A percentile compares a stretch with the other conserved stretches of the same genome.
Conservation (phyloP, 148 eudicot genomes). For the Fallopia convolvulus region DNA sequence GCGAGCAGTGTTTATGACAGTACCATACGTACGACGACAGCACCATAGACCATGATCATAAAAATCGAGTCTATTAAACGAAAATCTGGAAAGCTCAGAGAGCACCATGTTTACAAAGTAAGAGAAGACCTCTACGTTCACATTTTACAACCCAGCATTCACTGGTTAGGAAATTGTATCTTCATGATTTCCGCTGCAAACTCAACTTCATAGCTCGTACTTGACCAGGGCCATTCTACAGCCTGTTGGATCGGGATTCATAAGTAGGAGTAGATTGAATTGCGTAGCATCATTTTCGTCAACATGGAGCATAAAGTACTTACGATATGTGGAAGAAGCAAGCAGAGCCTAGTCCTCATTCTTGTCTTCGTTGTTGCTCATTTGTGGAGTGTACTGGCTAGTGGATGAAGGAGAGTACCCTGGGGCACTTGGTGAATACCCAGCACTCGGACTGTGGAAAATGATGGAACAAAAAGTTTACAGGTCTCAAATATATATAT, state of each 20-base stretch:
- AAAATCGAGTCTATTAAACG: not conserved
- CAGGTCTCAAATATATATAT: not conserved
- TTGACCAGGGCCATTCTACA: not conserved
- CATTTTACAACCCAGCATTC: not conserved
- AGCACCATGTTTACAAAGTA: not conserved
- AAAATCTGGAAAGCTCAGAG: not conserved
- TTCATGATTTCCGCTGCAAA: not conserved
- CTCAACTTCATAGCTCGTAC: not conserved
- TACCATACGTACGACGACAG: not conserved
- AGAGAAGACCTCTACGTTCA: not conserved
- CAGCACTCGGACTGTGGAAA: slow-evolving; percentile 36
- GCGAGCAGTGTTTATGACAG: not conserved
- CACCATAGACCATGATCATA: not conserved
- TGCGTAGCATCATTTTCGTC: not conserved
- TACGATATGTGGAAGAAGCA: not conserved
- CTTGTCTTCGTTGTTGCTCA: slow-evolving; percentile 27
- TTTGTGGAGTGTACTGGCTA: slow-evolving; percentile 37
- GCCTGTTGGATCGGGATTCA: not conserved
- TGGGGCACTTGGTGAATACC: slow-evolving; percentile 40
- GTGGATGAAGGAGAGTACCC: slow-evolving; percentile 41
- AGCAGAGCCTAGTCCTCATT: not conserved
- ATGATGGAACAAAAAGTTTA: not conserved
- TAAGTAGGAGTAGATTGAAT: not conserved
- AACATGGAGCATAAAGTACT: not conserved
- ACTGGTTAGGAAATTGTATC: not conserved